phyloP scores from a whole-genome alignment of 129 eudicot species.

The Flaveria linearis region DNA sequence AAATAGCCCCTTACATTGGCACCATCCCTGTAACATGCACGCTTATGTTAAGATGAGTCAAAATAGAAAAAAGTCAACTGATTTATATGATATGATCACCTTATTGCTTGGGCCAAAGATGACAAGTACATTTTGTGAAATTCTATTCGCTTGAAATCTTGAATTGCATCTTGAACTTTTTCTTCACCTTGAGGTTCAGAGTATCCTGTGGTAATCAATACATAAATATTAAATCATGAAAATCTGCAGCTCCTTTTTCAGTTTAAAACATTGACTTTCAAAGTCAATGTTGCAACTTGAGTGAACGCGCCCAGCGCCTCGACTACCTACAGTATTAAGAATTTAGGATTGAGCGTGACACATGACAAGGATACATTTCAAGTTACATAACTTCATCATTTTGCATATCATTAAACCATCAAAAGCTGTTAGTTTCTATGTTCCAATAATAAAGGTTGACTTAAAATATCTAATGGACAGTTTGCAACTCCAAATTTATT shows the following conservation, averaged over 20 bases:
- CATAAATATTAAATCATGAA: neutral
- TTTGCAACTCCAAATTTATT: neutral
- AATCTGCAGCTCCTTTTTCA: constrained; percentile 4
- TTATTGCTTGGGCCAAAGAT: constrained; percentile 58
- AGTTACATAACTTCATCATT: neutral
- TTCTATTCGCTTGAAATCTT: constrained; percentile 58
- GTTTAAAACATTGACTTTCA: constrained; percentile 14
- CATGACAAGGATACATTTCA: neutral
- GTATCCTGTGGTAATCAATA: constrained; percentile 45
- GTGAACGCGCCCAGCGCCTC: no score
- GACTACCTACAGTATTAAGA: no score
- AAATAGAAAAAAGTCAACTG: neutral
- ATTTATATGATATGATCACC: constrained; percentile 41
- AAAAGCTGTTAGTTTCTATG: neutral
- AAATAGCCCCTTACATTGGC: constrained; percentile 88
- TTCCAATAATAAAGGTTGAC: neutral
- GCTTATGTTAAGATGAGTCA: neutral
- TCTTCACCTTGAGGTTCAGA: constrained; percentile 36
- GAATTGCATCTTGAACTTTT: constrained; percentile 28
- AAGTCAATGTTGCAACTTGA: neutral
- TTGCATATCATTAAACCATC: neutral
- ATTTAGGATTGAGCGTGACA: neutral
- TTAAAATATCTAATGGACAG: neutral
- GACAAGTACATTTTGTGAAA: constrained; percentile 59
- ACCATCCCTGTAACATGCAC: constrained; percentile 51